phyloP scores from a whole-genome alignment of 2,329 filamentous ascomycete species.

The Fusarium napiforme region DNA sequence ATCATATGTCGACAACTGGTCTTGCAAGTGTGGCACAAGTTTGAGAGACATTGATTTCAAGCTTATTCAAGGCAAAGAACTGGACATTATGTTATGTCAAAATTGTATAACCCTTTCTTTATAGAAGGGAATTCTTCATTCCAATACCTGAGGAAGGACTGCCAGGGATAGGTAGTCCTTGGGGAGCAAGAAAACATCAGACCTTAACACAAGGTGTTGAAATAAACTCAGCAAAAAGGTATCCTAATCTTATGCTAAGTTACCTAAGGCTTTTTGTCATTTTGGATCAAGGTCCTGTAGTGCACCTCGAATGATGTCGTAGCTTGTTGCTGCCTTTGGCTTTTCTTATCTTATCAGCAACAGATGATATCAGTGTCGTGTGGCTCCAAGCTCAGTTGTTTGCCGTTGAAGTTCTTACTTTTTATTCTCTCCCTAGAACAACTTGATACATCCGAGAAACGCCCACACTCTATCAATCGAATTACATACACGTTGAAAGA shows the following conservation, averaged over 20 bases:
- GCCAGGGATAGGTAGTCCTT: neutral
- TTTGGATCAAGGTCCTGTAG: too few relatives aligned
- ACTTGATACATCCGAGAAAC: neutral
- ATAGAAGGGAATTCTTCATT: neutral
- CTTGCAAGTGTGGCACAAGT: neutral
- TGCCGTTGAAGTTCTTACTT: slow-evolving; percentile 22
- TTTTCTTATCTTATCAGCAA: slow-evolving; percentile 42
- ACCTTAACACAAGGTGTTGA: too few relatives aligned
- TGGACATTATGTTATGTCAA: neutral
- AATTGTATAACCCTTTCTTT: neutral
- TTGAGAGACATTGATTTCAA: neutral
- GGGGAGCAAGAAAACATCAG: too few relatives aligned
- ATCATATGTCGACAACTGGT: neutral
- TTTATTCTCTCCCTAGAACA: slow-evolving; percentile 6
- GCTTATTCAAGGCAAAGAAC: neutral
- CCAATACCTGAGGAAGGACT: neutral
- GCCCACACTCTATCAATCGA: neutral
- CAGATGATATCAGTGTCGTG: slow-evolving; percentile 42
- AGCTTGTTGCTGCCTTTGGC: slow-evolving; percentile 37
- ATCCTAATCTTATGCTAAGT: too few relatives aligned
- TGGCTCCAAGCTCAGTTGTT: slow-evolving; percentile 26
- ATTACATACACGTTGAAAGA: neutral
- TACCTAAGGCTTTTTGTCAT: too few relatives aligned
- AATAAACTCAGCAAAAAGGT: too few relatives aligned
- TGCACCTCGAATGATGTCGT: slow-evolving; percentile 25